Percentiles rank a stretch among this genome's conserved stretches.
Evolutionary conservation across 176 grass and related monocot species (phyloP).

Genomic region (Carex parvula): DNA sequence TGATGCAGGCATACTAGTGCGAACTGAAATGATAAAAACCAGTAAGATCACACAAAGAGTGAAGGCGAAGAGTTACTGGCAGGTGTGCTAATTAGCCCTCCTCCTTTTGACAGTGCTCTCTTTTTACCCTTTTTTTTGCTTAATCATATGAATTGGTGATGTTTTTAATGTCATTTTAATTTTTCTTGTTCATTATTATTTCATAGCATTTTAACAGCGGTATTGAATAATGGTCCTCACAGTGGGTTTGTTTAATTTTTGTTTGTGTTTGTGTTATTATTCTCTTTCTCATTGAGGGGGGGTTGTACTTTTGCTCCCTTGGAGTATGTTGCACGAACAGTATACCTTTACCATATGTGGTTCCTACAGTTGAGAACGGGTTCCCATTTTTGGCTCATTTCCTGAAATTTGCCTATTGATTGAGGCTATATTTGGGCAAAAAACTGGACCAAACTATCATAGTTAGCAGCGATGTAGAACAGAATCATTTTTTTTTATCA

Average conservation of each 20-base stretch:
- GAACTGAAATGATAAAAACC: constrained; percentile 91
- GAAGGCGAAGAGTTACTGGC: constrained; percentile 96
- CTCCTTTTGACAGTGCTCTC: no score
- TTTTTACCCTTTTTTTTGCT: neutral
- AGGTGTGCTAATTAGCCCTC: constrained; percentile 34
- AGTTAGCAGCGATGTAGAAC: neutral
- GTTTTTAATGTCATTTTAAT: neutral
- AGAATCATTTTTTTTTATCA: neutral
- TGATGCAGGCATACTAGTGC: constrained; percentile 76
- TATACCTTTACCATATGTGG: neutral
- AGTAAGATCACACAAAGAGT: constrained; percentile 97
- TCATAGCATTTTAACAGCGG: neutral
- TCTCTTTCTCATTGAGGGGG: neutral
- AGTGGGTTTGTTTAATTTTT: neutral
- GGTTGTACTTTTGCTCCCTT: neutral
- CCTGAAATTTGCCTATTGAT: neutral
- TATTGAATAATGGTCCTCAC: neutral
- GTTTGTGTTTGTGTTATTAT: neutral
- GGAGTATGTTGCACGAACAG: neutral
- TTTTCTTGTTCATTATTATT: constrained; percentile 13
- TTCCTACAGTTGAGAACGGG: neutral
- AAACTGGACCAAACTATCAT: neutral
- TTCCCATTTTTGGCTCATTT: neutral
- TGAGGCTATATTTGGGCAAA: neutral
- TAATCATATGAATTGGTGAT: neutral